Base-by-base conservation (phyloP, 805 yeast genomes). In the Priceomyces carsonii region DNA sequence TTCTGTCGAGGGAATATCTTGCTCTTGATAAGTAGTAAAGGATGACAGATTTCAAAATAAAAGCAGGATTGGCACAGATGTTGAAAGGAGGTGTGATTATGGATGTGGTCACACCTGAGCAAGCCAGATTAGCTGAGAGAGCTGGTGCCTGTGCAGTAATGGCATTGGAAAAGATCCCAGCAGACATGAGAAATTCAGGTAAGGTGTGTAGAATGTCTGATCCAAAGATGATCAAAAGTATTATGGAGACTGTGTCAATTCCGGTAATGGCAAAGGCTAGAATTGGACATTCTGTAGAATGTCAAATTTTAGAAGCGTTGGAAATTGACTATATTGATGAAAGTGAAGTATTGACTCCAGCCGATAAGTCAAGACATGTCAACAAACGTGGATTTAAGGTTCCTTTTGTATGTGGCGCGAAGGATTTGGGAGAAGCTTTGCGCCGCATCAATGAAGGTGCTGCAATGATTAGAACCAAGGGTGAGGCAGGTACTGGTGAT, bases 111-210 rank as follows among this genome's bases (percentile, higher is more conserved):
- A 83, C 71, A 40, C 81, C 82, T 22, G 93, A 85, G 51, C 93
- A 85, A 63, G 95, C 95, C 15, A 58, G 69, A 28, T 76, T 85
- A 34, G 95, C 95, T 16, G 91, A 85, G 59, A 69, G 65, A 36
- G 91, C 95, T 3, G 95, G 95, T 41, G 95, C 95, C 9, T 82
- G 86, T 63, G 91, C 95, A 9, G 95, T 85, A 15, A 85, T 85
- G 95, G 95, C 95, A 4, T 69, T 85, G 45, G 95, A 85, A 63
- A 67, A 82, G 48, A 86, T 85, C 39, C 95, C 95, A 8, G 88
- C 93, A 6, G 93, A 85, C 55, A 85, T 85, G 77, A 75, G 93
- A 53, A 80, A 77, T 43, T 77, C 82, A 35, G 91, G 91, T 33
- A 83, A 84, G 38, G 93, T 85, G 32, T 85, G 91, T 40, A 75